These are phyloP conservation scores for Gnomoniopsis smithogilvyi DNA, from an alignment of 2,329 filamentous ascomycete species.

Conservation along the genomic window DNA sequence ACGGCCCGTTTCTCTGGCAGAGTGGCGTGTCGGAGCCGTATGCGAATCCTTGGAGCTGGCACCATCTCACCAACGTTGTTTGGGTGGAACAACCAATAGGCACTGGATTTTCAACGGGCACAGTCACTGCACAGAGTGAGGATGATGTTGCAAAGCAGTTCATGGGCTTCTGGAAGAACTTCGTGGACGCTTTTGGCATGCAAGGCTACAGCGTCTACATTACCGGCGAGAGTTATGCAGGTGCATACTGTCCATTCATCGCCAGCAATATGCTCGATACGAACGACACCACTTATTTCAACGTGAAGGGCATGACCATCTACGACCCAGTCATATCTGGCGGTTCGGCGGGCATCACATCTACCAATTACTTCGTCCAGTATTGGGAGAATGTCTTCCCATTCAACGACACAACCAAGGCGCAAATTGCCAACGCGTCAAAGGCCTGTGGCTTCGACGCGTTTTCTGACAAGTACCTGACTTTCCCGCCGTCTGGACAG, in stretches of 20 bases:
- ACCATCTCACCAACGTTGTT: constrained; percentile 68
- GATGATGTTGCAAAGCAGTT: constrained; percentile 65
- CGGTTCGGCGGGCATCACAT: constrained; percentile 35
- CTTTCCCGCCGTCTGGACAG: constrained; percentile 61
- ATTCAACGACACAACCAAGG: constrained; percentile 53
- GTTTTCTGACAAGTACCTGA: constrained; percentile 55
- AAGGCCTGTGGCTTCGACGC: constrained; percentile 57
- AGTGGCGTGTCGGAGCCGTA: constrained; percentile 61
- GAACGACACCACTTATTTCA: constrained; percentile 59
- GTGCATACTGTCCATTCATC: constrained; percentile 64
- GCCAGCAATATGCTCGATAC: constrained; percentile 66
- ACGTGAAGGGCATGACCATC: constrained; percentile 63
- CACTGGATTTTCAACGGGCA: constrained; percentile 65
- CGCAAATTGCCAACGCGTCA: constrained; percentile 44
- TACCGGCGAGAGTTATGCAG: constrained; percentile 52
- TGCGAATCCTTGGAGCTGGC: constrained; percentile 65
- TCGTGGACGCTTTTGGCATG: constrained; percentile 62
- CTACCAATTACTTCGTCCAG: constrained; percentile 54
- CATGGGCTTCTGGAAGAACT: constrained; percentile 71
- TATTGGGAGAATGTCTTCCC: constrained; percentile 53
- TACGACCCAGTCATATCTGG: constrained; percentile 64
- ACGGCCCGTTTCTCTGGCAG: constrained; percentile 66
- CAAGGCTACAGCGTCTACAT: constrained; percentile 65
- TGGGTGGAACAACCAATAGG: constrained; percentile 65
- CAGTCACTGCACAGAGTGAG: constrained; percentile 57